Evolutionary conservation across 371 early-diverging fungal genomes (phyloP).

Genomic region (Saksenaea vasiformis): DNA sequence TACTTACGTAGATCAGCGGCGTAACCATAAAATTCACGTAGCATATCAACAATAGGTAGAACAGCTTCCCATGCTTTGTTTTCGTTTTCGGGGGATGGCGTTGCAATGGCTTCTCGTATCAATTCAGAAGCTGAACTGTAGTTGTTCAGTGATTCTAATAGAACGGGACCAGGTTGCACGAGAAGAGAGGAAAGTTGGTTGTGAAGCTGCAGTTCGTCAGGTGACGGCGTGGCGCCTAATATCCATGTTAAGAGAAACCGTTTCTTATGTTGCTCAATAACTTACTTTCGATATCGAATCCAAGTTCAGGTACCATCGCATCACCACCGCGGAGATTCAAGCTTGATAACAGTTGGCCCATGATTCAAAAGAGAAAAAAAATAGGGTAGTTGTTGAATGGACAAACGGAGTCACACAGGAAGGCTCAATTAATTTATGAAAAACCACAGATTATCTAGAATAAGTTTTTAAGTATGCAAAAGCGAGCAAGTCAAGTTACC

Average conservation of each 20-base stretch:
- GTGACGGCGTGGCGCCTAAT: conserved; percentile 54
- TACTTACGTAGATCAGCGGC: conserved; percentile 66
- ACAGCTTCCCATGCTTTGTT: conserved; percentile 84
- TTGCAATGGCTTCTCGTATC: conserved; percentile 75
- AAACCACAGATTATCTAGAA: neutral
- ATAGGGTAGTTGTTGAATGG: neutral
- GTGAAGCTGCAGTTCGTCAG: conserved; percentile 55
- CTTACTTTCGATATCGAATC: conserved; percentile 56
- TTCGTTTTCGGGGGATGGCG: conserved; percentile 80
- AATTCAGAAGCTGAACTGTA: conserved; percentile 51
- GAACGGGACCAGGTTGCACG: conserved; percentile 44
- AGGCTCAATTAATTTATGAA: neutral
- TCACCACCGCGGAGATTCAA: conserved; percentile 45
- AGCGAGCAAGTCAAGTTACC: neutral
- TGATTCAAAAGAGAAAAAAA: conserved; percentile 7
- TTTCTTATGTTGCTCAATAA: conserved; percentile 1
- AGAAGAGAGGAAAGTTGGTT: conserved; percentile 45
- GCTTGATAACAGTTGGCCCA: conserved; percentile 49
- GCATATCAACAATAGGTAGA: conserved; percentile 73
- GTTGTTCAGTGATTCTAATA: conserved; percentile 50
- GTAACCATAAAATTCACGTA: conserved; percentile 81
- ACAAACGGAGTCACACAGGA: conserved; percentile 2
- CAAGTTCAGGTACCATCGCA: conserved; percentile 48
- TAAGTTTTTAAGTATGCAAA: neutral
- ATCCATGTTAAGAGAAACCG: neutral